Conservation (phyloP, 306 rosid species). For the Macrotyloma uniflorum region DNA sequence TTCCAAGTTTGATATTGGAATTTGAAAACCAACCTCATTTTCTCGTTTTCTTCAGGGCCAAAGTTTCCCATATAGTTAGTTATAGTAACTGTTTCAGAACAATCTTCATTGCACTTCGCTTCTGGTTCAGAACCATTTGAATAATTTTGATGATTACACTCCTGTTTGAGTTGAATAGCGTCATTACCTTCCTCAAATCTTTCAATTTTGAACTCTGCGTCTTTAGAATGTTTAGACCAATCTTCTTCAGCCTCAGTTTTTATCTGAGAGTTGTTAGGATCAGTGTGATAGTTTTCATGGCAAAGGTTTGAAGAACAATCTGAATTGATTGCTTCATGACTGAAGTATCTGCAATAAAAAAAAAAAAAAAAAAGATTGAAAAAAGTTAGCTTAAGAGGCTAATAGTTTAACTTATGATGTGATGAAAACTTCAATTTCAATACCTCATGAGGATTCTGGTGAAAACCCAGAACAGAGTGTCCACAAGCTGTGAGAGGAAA, state of each 20-base stretch:
- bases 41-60: conserved; percentile 37
- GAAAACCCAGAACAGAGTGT: conserved; percentile 47
- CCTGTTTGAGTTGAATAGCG: not conserved
- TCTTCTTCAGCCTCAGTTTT: conserved; percentile 12
- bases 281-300: conserved; percentile 7
- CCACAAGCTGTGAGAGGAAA: conserved; percentile 50
- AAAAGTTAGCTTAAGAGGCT: not conserved
- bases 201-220: conserved; percentile 21
- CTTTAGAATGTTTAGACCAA: not conserved
- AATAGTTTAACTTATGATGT: not conserved
- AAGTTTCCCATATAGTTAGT: not conserved
- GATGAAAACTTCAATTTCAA: conserved; percentile 12
- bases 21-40: conserved; percentile 52
- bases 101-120: not conserved
- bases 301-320: conserved; percentile 22
- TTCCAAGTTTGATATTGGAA: conserved; percentile 61
- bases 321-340: not conserved
- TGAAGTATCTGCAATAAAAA: conserved; percentile 35
- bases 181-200: not conserved
- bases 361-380: not conserved
- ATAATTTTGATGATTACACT: not conserved
- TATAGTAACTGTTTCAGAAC: not conserved
- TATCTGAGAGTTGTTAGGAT: conserved; percentile 9
- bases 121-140: not conserved
- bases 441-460: conserved; percentile 57